Evolutionary conservation across 2,329 filamentous ascomycete species (phyloP), one percentile per base, ranked within the genome.

Genomic region (Ophiostoma montium): DNA sequence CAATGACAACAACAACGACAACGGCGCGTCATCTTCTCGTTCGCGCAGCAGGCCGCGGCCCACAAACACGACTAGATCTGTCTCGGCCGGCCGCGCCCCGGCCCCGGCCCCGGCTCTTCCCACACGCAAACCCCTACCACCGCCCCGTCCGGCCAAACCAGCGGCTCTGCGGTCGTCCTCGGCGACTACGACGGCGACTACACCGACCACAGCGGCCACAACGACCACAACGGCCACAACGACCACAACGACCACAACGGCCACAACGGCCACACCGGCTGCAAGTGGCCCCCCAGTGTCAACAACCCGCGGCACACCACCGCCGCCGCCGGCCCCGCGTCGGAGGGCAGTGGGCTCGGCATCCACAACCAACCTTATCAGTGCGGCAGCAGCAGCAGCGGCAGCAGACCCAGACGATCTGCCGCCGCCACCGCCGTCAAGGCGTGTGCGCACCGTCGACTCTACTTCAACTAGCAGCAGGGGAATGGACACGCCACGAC

Each of bases 111-210:
- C 43, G 6, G 16, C 43, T 6, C 31, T 46, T 9, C 31, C 43
- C 7, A 5, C 16, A 23, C 52, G 58, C 3, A 67, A 67, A 48
- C 59, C 61, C 32, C 58, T 63, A 9, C 67, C 71, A 5, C 76
- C 76, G 0, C 76, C 75, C 9, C 70, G 73, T 12, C 79, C 79
- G 0, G 63, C 62, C 4, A 83, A 83, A 59, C 79, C 79, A 0
- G 59, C 66, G 0, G 69, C 76, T 1, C 61, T 83, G 74, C 54
- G 63, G 65, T 0, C 67, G 69, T 3, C 62, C 64, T 0, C 67
- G 67, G 31, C 48, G 16, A 33, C 45, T 6, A 12, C 1, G 55
- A 63, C 43, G 3, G 35, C 46, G 6, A 19, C 35, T 19, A 21
- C n/a, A 16, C 36, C 38, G 19, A 33, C 27, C 7, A 41, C 21